phyloP scores from a whole-genome alignment of 2,329 filamentous ascomycete genomes.

The Lachnellula suecica region DNA sequence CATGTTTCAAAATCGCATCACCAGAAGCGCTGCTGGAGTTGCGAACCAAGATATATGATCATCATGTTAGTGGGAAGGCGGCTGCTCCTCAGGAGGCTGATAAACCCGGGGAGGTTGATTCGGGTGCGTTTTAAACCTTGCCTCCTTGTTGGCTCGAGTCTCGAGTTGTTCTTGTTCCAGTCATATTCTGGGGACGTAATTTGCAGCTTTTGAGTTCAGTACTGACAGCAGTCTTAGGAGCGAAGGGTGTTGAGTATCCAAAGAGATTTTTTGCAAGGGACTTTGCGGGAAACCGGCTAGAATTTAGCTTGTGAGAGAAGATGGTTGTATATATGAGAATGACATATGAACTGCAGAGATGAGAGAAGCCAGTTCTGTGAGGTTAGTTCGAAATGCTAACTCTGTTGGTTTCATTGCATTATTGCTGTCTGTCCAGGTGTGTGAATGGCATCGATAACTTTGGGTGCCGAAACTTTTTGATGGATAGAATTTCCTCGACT shows the following conservation, averaged over 20 bases:
- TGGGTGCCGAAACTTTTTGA: no score
- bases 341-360: not conserved
- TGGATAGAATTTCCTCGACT: no score
- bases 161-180: no score
- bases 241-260: constrained; percentile 58
- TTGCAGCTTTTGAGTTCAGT: not conserved
- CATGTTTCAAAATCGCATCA: constrained; percentile 55
- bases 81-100: constrained; percentile 55
- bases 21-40: constrained; percentile 47
- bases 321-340: not conserved
- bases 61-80: constrained; percentile 46
- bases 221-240: constrained; percentile 35
- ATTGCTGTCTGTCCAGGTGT: no score
- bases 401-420: no score
- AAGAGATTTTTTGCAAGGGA: constrained; percentile 61
- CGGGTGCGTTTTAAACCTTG: constrained; percentile 31
- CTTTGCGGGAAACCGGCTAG: constrained; percentile 53
- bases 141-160: not conserved
- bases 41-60: constrained; percentile 49
- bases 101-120: constrained; percentile 48
- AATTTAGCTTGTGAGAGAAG: constrained; percentile 45
- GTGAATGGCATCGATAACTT: no score
- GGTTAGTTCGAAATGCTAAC: no score
- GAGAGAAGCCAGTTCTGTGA: not conserved
- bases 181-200: not conserved